A percentile compares a stretch with the other conserved stretches of the same genome.
Conservation (phyloP, 805 yeast species). For the Yarrowia bubula region DNA sequence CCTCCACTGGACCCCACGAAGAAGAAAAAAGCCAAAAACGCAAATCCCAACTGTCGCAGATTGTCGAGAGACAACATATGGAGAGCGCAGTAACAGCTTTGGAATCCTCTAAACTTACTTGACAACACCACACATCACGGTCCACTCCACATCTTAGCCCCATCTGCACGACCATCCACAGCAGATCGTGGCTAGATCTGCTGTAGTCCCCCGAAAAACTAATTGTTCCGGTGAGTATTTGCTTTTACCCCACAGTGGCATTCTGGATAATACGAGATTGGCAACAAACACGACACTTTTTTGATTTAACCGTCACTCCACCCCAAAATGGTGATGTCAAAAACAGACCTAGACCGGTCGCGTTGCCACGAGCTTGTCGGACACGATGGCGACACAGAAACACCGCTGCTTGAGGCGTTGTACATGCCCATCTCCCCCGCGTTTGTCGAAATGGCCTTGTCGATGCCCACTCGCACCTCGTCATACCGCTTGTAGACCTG, state of each 20-base stretch:
- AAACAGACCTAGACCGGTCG: neutral
- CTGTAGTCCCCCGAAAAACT: neutral
- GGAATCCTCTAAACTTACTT: slow-evolving; percentile 3
- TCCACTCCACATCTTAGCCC: neutral
- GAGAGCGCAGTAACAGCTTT: slow-evolving; percentile 2
- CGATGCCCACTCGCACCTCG: neutral
- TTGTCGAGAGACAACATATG: neutral
- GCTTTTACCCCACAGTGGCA: neutral
- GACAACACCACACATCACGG: neutral
- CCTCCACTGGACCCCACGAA: neutral
- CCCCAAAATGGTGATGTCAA: neutral
- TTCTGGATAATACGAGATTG: neutral
- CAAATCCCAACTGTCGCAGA: slow-evolving; percentile 12
- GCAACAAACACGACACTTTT: neutral
- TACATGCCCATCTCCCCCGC: neutral
- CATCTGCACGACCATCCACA: neutral
- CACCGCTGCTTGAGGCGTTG: no score
- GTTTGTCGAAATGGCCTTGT: neutral
- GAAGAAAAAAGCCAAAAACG: neutral
- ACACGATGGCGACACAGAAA: no score
- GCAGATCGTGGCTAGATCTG: slow-evolving; percentile 13
- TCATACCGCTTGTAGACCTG: slow-evolving; percentile 10
- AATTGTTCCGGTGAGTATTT: neutral
- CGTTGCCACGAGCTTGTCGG: no score
- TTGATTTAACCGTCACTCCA: neutral